A percentile compares a stretch with the other conserved stretches of the same genome.
These are phyloP conservation scores for Tulasnella sp. DNA, from an alignment of 768 basidiomycete genomes.

Conservation along the genomic window DNA sequence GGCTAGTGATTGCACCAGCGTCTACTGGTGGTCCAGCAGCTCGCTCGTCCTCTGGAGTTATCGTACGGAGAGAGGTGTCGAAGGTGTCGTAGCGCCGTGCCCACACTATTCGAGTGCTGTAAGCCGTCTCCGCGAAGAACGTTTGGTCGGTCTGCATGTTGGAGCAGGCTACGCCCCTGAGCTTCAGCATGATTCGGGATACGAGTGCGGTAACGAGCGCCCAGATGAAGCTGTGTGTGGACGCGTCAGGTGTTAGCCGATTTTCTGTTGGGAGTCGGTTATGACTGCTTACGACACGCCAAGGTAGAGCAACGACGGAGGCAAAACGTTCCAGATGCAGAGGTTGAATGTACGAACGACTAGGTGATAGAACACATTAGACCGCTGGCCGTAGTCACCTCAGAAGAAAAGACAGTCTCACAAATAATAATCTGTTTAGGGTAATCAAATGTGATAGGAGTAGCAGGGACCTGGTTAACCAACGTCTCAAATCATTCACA, in stretches of 20 bases:
- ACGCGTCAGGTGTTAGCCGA: not conserved
- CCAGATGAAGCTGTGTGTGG: conserved; percentile 14
- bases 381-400: not conserved
- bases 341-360: conserved; percentile 17
- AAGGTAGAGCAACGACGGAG: not conserved
- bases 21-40: not conserved
- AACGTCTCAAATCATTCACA: not conserved
- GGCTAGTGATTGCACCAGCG: not conserved
- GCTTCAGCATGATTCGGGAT: conserved; percentile 13
- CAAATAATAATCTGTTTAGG: not conserved
- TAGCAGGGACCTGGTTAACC: not conserved
- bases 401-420: not conserved
- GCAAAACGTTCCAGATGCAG: not conserved
- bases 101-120: not conserved
- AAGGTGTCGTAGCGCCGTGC: not conserved
- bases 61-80: not conserved
- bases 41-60: not conserved
- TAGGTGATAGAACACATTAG: not conserved
- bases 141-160: not conserved
- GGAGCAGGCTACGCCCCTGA: not conserved
- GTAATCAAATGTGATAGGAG: not conserved
- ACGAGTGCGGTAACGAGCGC: conserved; percentile 1
- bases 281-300: not conserved
- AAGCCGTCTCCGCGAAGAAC: not conserved
- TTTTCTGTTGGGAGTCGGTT: not conserved